Percentiles rank a stretch among this genome's conserved stretches.
phyloP scores from a whole-genome alignment of 352 stramenopile genomes.

The Globisporangium emineosum region DNA sequence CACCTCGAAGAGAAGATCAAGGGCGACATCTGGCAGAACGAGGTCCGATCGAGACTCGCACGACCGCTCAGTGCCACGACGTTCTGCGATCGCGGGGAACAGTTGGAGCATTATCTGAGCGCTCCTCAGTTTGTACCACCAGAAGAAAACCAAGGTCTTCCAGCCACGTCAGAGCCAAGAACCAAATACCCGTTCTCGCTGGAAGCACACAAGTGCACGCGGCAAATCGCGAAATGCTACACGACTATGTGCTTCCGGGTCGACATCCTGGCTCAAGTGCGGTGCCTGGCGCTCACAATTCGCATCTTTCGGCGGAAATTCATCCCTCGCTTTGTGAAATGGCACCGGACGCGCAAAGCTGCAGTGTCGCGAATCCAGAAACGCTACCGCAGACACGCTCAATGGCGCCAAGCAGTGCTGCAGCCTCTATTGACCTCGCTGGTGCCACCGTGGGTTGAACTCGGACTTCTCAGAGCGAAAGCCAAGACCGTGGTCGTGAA shows the following conservation, averaged over 20 bases:
- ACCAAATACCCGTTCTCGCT: constrained; percentile 27
- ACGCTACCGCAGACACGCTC: constrained; percentile 18
- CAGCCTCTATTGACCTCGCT: constrained; percentile 16
- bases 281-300: constrained; percentile 28
- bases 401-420: constrained; percentile 21
- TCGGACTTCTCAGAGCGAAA: constrained; percentile 3
- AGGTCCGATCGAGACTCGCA: constrained; percentile 46
- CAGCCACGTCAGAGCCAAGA: neutral
- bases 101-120: constrained; percentile 33
- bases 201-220: constrained; percentile 28
- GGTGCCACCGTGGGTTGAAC: constrained; percentile 16
- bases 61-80: constrained; percentile 44
- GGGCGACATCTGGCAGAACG: constrained; percentile 52
- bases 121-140: constrained; percentile 20
- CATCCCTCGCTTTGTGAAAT: constrained; percentile 23
- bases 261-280: constrained; percentile 20
- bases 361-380: constrained; percentile 35
- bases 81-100: constrained; percentile 41
- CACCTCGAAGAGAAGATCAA: constrained; percentile 42
- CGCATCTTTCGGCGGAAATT: constrained; percentile 29
- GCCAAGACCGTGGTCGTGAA: constrained; percentile 20
- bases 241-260: constrained; percentile 25
- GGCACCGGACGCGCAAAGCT: constrained; percentile 24
- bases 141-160: neutral
- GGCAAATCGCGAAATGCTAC: constrained; percentile 25